Evolutionary conservation across 2,329 filamentous ascomycete species (phyloP), one percentile per base, ranked within the genome.

Genomic region (Bipolaris bicolor): DNA sequence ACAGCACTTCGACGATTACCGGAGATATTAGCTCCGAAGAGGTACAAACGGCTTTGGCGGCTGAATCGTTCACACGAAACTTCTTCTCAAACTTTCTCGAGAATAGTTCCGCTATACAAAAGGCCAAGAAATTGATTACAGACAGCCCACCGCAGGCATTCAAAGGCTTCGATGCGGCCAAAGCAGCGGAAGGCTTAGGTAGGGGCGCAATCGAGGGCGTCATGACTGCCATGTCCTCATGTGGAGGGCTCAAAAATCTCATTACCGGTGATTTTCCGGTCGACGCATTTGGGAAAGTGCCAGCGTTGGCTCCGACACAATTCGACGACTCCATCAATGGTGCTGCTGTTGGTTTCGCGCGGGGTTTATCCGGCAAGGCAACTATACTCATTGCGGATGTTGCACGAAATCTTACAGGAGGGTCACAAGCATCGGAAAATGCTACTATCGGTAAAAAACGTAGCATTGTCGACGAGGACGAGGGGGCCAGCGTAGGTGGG

Each of bases 271-370:
- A 71, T 18, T 62, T 70, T 16, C 58, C 69, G 3, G 18, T 49
- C 10, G 58, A 68, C 7, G 56, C 64, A 3, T 37, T 67, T 4
- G 61, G 56, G 39, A 69, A 65, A 7, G 56, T 73, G 5, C 66
- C 69, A 3, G 46, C 61, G 0, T 44, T 73, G 53, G 52, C 39
- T 0, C 54, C 60, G 1, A 62, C 63, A 0, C 49, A 45, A 1
- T 73, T 72, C 53, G 62, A 73, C 26, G 70, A 73, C 37, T 69
- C 67, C 0, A 13, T 71, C 2, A 68, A 66, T 20, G 70, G 70
- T 4, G 64, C 65, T 4, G 62, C 63, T 15, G 63, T 73, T 13
- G 60, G 64, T 3, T 71, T 73, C 36, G 65, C 64, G 7, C 56
- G 68, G 15, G 70, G 70, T 2, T 39, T 73, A 6, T 63, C 60